Conservation (phyloP, 1,284 basidiomycete genomes). For the Fomes fomentarius region DNA sequence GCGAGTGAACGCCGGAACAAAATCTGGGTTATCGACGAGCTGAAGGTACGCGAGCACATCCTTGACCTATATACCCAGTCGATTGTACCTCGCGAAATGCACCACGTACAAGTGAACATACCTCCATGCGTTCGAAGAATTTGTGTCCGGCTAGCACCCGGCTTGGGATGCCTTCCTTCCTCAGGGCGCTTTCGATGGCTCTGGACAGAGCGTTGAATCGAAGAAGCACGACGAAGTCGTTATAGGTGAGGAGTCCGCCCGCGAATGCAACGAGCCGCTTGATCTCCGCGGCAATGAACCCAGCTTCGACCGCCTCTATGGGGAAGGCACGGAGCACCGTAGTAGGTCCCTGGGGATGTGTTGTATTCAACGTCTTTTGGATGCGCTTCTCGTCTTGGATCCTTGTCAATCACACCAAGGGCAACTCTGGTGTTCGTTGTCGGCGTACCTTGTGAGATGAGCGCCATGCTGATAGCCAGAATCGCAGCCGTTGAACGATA, state of each 20-base stretch:
- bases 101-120: conserved; percentile 23
- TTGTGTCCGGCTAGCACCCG: conserved; percentile 82
- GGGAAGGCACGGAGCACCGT: conserved; percentile 54
- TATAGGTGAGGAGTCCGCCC: conserved; percentile 73
- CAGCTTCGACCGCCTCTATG: conserved; percentile 63
- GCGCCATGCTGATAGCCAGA: conserved; percentile 73
- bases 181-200: conserved; percentile 76
- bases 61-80: conserved; percentile 63
- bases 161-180: conserved; percentile 79
- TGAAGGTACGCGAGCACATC: conserved; percentile 89
- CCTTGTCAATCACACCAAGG: background rate
- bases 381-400: conserved; percentile 70
- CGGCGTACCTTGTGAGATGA: conserved; percentile 77
- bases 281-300: conserved; percentile 81
- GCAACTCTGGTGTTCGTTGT: background rate
- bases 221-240: conserved; percentile 82
- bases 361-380: conserved; percentile 75
- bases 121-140: conserved; percentile 87
- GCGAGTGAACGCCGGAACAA: conserved; percentile 77
- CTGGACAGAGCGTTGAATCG: conserved; percentile 87
- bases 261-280: conserved; percentile 76
- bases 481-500: conserved; percentile 88
- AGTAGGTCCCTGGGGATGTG: conserved; percentile 67
- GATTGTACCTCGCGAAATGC: background rate
- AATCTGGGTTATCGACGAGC: conserved; percentile 82